These are phyloP conservation scores for Plasmodium gonderi DNA, from an alignment of 169 alveolate genomes.

Conservation along the genomic window DNA sequence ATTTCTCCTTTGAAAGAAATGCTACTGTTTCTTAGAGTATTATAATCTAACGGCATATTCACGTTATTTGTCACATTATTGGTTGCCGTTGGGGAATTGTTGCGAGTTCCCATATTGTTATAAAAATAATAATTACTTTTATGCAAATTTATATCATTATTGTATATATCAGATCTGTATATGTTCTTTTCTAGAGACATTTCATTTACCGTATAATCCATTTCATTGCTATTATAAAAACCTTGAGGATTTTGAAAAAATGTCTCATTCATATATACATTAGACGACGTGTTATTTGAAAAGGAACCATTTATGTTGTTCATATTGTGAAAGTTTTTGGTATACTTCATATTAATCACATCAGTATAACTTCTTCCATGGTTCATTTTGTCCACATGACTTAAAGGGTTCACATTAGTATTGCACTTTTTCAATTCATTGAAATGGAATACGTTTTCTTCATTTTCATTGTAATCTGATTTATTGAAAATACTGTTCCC, in stretches of 20 bases:
- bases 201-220: neutral
- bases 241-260: neutral
- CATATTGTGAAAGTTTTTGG: neutral
- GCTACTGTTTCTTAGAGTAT: neutral
- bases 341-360: neutral
- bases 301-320: neutral
- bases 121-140: conserved; percentile 15
- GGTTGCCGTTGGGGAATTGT: neutral
- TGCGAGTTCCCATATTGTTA: neutral
- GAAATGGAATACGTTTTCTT: neutral
- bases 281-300: neutral
- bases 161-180: neutral
- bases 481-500: neutral
- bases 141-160: neutral
- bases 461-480: neutral
- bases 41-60: neutral
- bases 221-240: neutral
- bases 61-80: neutral
- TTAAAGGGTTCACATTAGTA: neutral
- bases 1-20: neutral
- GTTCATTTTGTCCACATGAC: neutral
- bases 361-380: neutral
- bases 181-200: neutral
- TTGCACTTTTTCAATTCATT: neutral
- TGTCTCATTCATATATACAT: neutral